phyloP scores from a whole-genome alignment of 2,329 filamentous ascomycete species.

The Xylariaceae sp. region DNA sequence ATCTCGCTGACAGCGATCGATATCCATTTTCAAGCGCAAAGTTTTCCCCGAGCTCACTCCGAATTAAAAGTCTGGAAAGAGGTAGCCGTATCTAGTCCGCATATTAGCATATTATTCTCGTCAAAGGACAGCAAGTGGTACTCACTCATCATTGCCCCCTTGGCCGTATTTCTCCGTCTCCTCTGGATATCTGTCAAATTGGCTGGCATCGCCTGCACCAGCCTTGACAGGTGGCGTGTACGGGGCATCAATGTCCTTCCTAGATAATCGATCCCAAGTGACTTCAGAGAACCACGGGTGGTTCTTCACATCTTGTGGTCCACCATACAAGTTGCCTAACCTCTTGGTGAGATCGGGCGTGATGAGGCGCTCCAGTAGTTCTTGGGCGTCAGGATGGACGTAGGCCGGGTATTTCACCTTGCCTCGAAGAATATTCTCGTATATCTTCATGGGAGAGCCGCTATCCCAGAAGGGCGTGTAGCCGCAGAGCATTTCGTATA shows the following conservation, averaged over 20 bases:
- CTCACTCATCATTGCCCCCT: slow-evolving; percentile 79
- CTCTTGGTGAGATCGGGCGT: slow-evolving; percentile 93
- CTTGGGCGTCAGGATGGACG: slow-evolving; percentile 89
- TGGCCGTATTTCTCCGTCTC: slow-evolving; percentile 90
- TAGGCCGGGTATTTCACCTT: slow-evolving; percentile 96
- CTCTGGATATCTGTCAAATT: slow-evolving; percentile 97
- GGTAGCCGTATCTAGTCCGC: slow-evolving; percentile 58
- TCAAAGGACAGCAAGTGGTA: slow-evolving; percentile 23
- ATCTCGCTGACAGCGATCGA: no score
- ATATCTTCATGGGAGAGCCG: slow-evolving; percentile 97
- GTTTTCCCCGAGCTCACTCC: no score
- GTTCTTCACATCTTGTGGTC: slow-evolving; percentile 87
- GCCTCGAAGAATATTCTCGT: slow-evolving; percentile 96
- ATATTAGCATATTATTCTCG: not conserved
- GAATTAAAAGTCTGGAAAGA: slow-evolving; percentile 70
- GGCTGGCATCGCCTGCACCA: slow-evolving; percentile 89
- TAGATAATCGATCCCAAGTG: slow-evolving; percentile 89
- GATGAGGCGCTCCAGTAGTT: slow-evolving; percentile 87
- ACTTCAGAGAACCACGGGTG: slow-evolving; percentile 97
- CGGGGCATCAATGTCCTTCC: slow-evolving; percentile 96
- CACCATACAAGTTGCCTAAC: slow-evolving; percentile 87
- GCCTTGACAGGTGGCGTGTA: slow-evolving; percentile 95
- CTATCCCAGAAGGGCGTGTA: slow-evolving; percentile 99
- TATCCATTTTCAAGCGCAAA: no score
- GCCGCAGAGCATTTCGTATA: slow-evolving; percentile 99